Base-by-base conservation (phyloP, 768 basidiomycete species). In the Cystoderma amianthinum region DNA sequence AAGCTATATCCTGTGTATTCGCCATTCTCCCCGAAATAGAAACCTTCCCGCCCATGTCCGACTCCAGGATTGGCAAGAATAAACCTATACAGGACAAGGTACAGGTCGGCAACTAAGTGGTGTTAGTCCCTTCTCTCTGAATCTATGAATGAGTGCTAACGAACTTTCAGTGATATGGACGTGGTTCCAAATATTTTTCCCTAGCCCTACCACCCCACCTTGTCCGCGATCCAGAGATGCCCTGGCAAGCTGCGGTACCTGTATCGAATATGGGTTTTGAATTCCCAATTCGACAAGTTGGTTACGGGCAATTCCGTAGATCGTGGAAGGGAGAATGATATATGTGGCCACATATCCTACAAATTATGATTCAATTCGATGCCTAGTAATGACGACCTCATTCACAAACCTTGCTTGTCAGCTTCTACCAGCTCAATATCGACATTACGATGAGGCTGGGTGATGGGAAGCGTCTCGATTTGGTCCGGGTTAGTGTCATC, bases 401-500 rank as follows among this genome's bases (percentile, higher is more conserved):
- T 7, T 7, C 10, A 32, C 46, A 42, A 44, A 65, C 69, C 67
- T 54, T 67, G 48, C 17, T 54, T 55, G 30, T 69, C 67, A 10
- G 68, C 71, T 0, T 51, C 48, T n/a, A 62, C 44, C 22, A 72
- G 41, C 11, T 52, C 51, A 6, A 56, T 39, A 42, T 72, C 70
- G 11, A 68, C 65, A 22, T 59, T 49, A 2, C 71, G 50, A 41
- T 72, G 69, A n/a, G 49, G 35, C 23, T 61, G 59, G 0, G 56
- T 59, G 15, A 54, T 47, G 3, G 59, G 23, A 3, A 71, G 54
- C 0, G 58, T 51, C 42, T 61, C 58, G 15, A 71, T 52, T 38
- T 61, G 56, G 10, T 54, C 55, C 2, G 56, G 33, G 36, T 71
- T 52, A 3, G 57, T 47, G 24, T 72, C 70, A 22, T 64, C 58